A percentile compares a stretch with the other conserved stretches of the same genome.
phyloP scores from a whole-genome alignment of 192 early-diverging fungal genomes.

The Coemansia sp. region DNA sequence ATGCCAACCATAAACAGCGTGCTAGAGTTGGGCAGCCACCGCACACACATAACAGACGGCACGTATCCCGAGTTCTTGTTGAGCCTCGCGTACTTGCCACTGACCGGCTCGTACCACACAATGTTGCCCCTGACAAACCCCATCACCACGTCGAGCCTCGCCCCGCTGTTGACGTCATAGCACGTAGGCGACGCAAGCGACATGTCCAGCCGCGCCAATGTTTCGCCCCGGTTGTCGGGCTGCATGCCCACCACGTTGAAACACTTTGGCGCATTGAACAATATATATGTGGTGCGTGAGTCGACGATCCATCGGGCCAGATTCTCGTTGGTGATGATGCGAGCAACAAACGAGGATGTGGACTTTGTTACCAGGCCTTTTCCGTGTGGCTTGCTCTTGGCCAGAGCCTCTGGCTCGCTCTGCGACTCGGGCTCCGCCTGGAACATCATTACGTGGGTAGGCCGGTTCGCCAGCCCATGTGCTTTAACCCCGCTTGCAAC shows the following conservation, averaged over 20 bases:
- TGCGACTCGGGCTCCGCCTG: not conserved
- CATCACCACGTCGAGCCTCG: conserved; percentile 82
- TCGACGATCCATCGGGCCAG: conserved; percentile 50
- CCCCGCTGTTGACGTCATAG: conserved; percentile 79
- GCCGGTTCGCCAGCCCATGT: conserved; percentile 27
- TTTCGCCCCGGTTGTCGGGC: conserved; percentile 55
- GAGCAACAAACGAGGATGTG: conserved; percentile 69
- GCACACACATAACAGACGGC: conserved; percentile 72
- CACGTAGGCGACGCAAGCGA: conserved; percentile 75
- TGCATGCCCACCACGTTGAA: conserved; percentile 35
- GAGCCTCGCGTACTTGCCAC: conserved; percentile 78
- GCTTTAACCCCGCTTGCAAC: not conserved
- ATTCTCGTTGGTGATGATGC: conserved; percentile 71
- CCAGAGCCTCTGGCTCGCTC: not conserved
- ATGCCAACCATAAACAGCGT: conserved; percentile 81
- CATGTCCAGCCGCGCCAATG: conserved; percentile 77
- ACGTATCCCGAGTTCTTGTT: conserved; percentile 79
- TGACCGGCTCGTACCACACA: conserved; percentile 83
- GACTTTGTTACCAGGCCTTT: conserved; percentile 72
- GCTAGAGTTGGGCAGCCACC: conserved; percentile 89
- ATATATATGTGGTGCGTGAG: conserved; percentile 16
- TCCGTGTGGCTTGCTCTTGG: conserved; percentile 47
- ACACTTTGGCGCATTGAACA: conserved; percentile 41
- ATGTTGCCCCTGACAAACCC: conserved; percentile 79
- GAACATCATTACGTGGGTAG: conserved; percentile 33